Conservation (phyloP, 441 rosid species). For the Croton laevigatus region DNA sequence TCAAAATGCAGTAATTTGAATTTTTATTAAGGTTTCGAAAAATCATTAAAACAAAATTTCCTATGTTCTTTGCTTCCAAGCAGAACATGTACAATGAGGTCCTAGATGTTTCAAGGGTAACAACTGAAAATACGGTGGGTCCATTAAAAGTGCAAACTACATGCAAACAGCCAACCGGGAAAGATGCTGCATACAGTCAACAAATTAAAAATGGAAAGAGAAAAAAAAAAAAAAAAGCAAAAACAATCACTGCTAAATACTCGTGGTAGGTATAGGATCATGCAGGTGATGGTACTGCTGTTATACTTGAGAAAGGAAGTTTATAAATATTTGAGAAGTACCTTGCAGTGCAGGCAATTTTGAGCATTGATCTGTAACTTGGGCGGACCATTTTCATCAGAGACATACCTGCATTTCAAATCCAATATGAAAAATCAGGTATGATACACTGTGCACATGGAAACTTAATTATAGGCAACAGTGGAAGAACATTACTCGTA, state of each 20-base stretch:
- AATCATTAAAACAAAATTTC: not conserved
- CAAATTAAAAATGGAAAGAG: not conserved
- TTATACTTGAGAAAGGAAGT: too few relatives aligned
- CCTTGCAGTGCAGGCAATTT: slow-evolving; percentile 98
- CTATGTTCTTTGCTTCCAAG: not conserved
- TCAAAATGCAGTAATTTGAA: not conserved
- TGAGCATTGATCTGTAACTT: slow-evolving; percentile 93
- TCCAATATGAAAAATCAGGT: slow-evolving; percentile 14
- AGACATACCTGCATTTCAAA: slow-evolving; percentile 49
- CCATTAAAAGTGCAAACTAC: not conserved
- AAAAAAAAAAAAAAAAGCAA: not conserved
- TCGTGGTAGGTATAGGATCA: too few relatives aligned
- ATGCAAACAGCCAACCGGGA: too few relatives aligned
- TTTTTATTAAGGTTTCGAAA: not conserved
- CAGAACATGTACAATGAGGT: not conserved
- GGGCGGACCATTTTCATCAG: slow-evolving; percentile 58
- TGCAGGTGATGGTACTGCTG: too few relatives aligned
- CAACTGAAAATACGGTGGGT: not conserved
- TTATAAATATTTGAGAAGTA: slow-evolving; percentile 21
- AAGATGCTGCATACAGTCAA: not conserved
- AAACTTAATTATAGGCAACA: slow-evolving; percentile 9
- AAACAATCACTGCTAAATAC: not conserved
- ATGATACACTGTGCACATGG: slow-evolving; percentile 6
- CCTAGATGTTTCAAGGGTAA: not conserved
- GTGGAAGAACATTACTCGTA: slow-evolving; percentile 60